Base-by-base conservation (phyloP, 2,329 filamentous ascomycete genomes). In the Cercospora sp. region DNA sequence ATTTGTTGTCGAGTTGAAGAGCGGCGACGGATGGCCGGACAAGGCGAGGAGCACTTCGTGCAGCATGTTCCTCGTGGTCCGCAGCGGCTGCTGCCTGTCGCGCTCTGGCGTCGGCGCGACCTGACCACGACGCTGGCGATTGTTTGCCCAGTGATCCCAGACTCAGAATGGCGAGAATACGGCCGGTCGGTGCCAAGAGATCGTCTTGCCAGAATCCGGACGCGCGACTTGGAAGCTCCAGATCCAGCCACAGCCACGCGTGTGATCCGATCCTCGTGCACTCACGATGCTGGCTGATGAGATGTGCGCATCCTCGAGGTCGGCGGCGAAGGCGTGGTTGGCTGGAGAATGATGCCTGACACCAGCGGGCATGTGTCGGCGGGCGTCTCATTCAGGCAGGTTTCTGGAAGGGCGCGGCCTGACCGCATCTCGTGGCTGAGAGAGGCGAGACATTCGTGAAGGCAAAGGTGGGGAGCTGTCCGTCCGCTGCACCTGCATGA, bases 41-140 rank as follows among this genome's bases (percentile, higher is more conserved):
- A 98, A 89, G 80, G 94, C 94, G 81, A 99, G 90, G 81, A 98
- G 89, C 83, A 99, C 93, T 85, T 99, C 95, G 87, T 98, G 95
- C 80, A 99, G 91, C 95, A 99, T 99, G 73, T 24, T 71, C 16
- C 43, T 32, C 55, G 55, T 37, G 16, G 28, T 32, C 55, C 34
- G 26, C 16, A 9, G 28, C 9, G 55, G 26, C 55, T 58, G 55
- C 55, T 58, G 55, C 28, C 55, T 32, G 28, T 32, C 28, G 55
- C 55, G 55, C 55, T 34, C 16, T 58, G 55, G 28, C 30, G 55
- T n/a, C 55, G 55, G 28, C 7, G 55, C 55, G 55, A 58, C 30
- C 55, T 59, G 55, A 59, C 37, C 55, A 59, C 55, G 3, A 59
- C 55, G 55, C 16, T 32, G 28, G 10, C 32, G n/a, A 59, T 32